phyloP scores from a whole-genome alignment of 2,329 filamentous ascomycete species.

The Sphaerulina musiva region DNA sequence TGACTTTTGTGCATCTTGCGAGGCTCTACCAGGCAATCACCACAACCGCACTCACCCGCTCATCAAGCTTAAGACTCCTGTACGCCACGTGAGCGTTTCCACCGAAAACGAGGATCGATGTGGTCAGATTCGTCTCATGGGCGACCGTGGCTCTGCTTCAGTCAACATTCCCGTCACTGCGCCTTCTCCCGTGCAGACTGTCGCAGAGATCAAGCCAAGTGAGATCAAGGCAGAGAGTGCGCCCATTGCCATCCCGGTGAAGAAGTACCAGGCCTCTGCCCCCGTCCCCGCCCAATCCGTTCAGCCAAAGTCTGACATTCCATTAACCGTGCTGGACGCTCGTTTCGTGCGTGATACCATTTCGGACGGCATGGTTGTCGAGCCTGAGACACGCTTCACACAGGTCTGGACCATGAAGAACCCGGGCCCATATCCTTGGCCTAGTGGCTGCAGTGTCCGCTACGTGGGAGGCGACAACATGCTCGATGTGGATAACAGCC shows the following conservation, averaged over 20 bases:
- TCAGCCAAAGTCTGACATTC: constrained; percentile 17
- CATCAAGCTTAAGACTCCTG: constrained; percentile 92
- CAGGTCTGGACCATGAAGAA: constrained; percentile 92
- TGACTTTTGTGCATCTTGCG: constrained; percentile 92
- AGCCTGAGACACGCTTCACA: constrained; percentile 67
- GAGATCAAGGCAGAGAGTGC: constrained; percentile 25
- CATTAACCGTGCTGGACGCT: constrained; percentile 48
- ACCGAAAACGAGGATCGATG: constrained; percentile 71
- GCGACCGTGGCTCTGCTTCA: constrained; percentile 48
- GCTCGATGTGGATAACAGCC: constrained; percentile 77
- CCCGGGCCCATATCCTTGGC: constrained; percentile 72
- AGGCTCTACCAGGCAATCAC: constrained; percentile 72
- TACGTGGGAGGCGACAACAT: constrained; percentile 95
- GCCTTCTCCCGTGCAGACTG: constrained; percentile 61
- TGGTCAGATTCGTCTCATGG: constrained; percentile 64
- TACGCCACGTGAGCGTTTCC: constrained; percentile 79
- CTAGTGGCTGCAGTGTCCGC: constrained; percentile 79
- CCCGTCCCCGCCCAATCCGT: constrained; percentile 12
- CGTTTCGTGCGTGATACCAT: constrained; percentile 73
- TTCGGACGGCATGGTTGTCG: constrained; percentile 66
- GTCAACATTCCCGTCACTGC: constrained; percentile 39
- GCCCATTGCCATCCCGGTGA: constrained; percentile 22
- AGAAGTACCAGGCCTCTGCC: constrained; percentile 24
- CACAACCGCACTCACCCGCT: constrained; percentile 96
- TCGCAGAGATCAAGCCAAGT: constrained; percentile 63